Conservation (phyloP, 1,284 basidiomycete genomes). For the Cerrena zonata region DNA sequence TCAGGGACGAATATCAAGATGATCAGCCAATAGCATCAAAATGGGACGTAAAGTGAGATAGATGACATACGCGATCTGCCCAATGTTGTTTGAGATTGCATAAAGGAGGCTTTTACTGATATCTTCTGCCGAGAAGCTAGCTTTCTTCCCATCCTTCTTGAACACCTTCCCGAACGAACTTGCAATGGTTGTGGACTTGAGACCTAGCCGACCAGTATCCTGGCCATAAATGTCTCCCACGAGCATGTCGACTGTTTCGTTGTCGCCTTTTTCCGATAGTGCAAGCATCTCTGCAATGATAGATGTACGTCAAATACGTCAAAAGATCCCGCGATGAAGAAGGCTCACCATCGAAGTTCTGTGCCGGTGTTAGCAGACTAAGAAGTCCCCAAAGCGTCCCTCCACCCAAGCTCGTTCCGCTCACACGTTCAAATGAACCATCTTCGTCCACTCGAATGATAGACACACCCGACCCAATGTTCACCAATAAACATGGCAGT, state of each 20-base stretch:
- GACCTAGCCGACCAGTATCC: slow-evolving; percentile 87
- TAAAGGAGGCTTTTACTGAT: slow-evolving; percentile 92
- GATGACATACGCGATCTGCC: slow-evolving; percentile 89
- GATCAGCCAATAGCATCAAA: slow-evolving; percentile 12
- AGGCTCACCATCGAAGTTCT: slow-evolving; percentile 85
- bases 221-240: slow-evolving; percentile 98
- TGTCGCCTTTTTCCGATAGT: slow-evolving; percentile 90
- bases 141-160: slow-evolving; percentile 78
- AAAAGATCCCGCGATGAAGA: slow-evolving; percentile 3
- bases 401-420: slow-evolving; percentile 95
- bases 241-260: slow-evolving; percentile 94
- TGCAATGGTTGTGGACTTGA: slow-evolving; percentile 96
- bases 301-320: slow-evolving; percentile 7
- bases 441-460: slow-evolving; percentile 96
- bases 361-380: slow-evolving; percentile 91
- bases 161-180: slow-evolving; percentile 99
- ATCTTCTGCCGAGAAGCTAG: slow-evolving; percentile 84
- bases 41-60: too few relatives aligned
- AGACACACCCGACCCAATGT: slow-evolving; percentile 96
- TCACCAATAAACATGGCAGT: slow-evolving; percentile 93
- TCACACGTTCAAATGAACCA: slow-evolving; percentile 92
- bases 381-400: slow-evolving; percentile 98
- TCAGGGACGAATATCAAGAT: slow-evolving; percentile 1
- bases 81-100: slow-evolving; percentile 98
- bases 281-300: slow-evolving; percentile 82